Percentiles rank a stretch among this genome's conserved stretches.
These are phyloP conservation scores for Parmelia sp. DNA, from an alignment of 495 filamentous ascomycete species.

Conservation along the genomic window DNA sequence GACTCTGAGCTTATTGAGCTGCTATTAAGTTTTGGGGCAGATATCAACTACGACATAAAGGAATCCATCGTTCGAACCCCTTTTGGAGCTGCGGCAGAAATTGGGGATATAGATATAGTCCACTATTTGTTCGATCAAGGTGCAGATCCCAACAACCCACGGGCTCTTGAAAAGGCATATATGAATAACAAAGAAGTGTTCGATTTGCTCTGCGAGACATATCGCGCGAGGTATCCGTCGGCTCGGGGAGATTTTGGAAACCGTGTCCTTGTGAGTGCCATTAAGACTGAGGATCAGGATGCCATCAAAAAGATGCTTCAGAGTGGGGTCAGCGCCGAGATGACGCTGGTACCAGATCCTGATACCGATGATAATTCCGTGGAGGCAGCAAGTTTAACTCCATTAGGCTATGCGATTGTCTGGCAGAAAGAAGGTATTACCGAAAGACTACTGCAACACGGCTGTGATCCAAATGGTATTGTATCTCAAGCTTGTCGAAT, in stretches of 20 bases:
- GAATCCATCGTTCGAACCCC: neutral
- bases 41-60: neutral
- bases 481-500: neutral
- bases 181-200: neutral
- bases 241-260: neutral
- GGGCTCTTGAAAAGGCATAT: neutral
- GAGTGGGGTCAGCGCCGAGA: neutral
- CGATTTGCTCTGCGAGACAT: neutral
- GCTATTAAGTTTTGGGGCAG: conserved; percentile 12
- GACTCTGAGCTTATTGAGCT: conserved; percentile 12
- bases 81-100: neutral
- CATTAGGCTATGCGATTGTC: neutral
- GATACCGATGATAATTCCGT: neutral
- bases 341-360: no score
- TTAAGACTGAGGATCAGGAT: neutral
- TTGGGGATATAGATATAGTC: neutral
- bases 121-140: neutral
- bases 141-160: neutral
- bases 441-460: neutral
- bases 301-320: neutral
- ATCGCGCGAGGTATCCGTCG: neutral
- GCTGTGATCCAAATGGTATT: neutral
- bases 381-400: neutral
- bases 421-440: neutral
- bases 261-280: neutral